Evolutionary conservation across 768 basidiomycete genomes (phyloP), one percentile per base, ranked within the genome.

Genomic region (Symmetrospora coprosmae): DNA sequence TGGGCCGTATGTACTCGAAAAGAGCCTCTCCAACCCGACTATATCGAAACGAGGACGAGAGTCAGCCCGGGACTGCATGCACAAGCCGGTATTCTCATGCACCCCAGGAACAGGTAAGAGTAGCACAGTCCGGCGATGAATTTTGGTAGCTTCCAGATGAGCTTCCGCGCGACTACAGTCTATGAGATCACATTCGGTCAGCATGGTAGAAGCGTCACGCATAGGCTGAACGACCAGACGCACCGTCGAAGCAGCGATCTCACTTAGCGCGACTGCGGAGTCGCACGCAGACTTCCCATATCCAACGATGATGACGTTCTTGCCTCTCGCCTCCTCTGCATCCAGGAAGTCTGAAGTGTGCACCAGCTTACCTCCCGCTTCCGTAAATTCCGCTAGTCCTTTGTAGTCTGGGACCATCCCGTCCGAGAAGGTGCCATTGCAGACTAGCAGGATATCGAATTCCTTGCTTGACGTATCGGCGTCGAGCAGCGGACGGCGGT

Each of bases 91-190:
- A n/a, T n/a, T n/a, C n/a, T n/a, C n/a, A n/a, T n/a, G n/a, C n/a
- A n/a, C n/a, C n/a, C 55, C 14, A 58, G 55, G 28, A 58, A 58
- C 28, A 58, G 41, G 43, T 21, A 58, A n/a, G 43, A 45, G 31
- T 58, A 58, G 41, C 55, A 58, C 30, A 58, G 41, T 27, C 55
- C 55, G n/a, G 38, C 55, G 41, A 58, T 58, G 41, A 14, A 58
- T 27, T 58, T 58, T 30, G 55, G 55, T 38, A 58, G 37, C 37
- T 58, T 58, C 55, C 55, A 58, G 31, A 58, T 58, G 13, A 58
- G 40, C 25, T 58, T 58, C 17, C 55, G 40, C 8, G 55, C 55
- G 3, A 58, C 55, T 8, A 58, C 55, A 35, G 55, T 58, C 55
- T 58, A n/a, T 16, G 13, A 6, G 27, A n/a, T 4, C 6, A 11